Evolutionary conservation across 2,329 filamentous ascomycete species (phyloP).

Genomic region (Coniochaeta ligniaria): DNA sequence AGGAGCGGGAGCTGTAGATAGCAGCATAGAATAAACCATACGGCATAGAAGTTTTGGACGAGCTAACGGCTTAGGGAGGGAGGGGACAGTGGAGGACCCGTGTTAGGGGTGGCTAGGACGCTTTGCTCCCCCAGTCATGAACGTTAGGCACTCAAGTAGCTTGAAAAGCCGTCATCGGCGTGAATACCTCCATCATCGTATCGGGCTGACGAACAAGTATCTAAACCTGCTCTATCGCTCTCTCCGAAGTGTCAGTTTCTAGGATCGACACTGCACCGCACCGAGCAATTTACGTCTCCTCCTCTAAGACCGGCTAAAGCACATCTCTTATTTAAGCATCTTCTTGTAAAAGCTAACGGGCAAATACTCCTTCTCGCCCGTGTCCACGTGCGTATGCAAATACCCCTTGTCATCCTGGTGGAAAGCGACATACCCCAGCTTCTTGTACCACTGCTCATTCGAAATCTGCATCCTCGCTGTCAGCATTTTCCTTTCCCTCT

Average conservation of each 20-base stretch:
- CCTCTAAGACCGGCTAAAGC: too few relatives aligned
- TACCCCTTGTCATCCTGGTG: not conserved
- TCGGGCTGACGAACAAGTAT: not conserved
- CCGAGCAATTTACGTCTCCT: not conserved
- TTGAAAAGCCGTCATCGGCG: not conserved
- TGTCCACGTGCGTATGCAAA: not conserved
- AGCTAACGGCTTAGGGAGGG: not conserved
- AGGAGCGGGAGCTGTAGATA: not conserved
- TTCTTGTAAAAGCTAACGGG: not conserved
- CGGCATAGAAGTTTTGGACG: not conserved
- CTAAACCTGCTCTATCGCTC: not conserved
- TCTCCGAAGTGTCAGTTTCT: not conserved
- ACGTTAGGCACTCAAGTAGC: not conserved
- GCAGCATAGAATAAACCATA: not conserved
- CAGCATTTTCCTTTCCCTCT: not conserved
- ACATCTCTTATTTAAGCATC: not conserved
- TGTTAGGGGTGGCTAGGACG: not conserved
- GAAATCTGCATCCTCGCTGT: not conserved
- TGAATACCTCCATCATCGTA: not conserved
- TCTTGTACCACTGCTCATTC: not conserved
- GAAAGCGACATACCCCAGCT: not conserved
- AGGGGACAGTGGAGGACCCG: not conserved
- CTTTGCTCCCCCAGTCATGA: not conserved
- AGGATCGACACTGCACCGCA: not conserved
- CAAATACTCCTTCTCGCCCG: not conserved